Conservation (phyloP, 2,329 filamentous ascomycete genomes). For the Epichloe uncinata region DNA sequence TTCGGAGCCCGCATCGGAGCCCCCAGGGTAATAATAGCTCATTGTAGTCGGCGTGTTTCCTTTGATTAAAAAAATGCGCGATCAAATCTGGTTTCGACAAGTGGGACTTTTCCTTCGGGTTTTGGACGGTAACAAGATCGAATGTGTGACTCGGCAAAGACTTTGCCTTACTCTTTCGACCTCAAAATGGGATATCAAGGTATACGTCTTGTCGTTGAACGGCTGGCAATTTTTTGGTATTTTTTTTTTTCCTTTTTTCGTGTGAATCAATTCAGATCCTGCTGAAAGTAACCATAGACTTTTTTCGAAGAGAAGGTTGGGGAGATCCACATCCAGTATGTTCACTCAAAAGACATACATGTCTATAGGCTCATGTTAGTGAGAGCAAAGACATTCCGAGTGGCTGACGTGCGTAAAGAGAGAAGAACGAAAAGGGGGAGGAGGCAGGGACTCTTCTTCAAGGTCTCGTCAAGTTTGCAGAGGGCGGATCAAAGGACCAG, state of each 20-base stretch:
- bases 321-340: background rate
- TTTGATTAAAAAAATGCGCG: background rate
- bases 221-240: background rate
- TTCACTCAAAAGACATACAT: background rate
- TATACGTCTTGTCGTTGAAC: background rate
- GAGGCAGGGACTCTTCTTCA: background rate
- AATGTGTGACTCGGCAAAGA: background rate
- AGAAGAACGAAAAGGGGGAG: background rate
- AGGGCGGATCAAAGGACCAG: background rate
- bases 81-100: background rate
- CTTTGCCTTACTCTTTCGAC: background rate
- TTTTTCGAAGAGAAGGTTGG: background rate
- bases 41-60: conserved; percentile 11
- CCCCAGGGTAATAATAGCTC: conserved; percentile 16
- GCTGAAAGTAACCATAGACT: conserved; percentile 1
- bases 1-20: conserved; percentile 11
- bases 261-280: conserved; percentile 2
- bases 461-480: background rate
- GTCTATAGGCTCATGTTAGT: background rate
- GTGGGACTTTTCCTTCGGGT: too few species aligned
- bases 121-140: background rate
- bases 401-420: background rate
- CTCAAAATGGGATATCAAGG: background rate
- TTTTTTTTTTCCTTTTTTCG: background rate
- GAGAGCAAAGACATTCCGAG: background rate